Evolutionary conservation across 1,284 basidiomycete species (phyloP).

Genomic region (Cystobasidium pallidum): DNA sequence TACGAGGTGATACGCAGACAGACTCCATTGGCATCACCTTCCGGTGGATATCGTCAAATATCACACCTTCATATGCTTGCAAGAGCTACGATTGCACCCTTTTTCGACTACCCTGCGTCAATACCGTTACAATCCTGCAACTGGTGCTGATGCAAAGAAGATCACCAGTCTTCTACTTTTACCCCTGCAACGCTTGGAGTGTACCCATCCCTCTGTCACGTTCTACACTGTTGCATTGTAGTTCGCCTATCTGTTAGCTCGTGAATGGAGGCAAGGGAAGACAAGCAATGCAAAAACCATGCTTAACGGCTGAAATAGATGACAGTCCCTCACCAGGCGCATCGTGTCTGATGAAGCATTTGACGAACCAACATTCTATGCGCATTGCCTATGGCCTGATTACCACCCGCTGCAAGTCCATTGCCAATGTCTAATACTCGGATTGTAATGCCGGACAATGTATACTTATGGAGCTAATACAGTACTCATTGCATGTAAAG

Average conservation of each 20-base stretch:
- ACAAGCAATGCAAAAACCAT: conserved; percentile 8
- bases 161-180: background rate
- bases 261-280: background rate
- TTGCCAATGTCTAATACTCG: too few relatives aligned
- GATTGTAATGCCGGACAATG: too few relatives aligned
- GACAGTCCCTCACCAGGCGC: background rate
- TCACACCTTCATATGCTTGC: background rate
- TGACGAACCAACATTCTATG: too few relatives aligned
- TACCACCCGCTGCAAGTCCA: too few relatives aligned
- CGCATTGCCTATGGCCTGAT: too few relatives aligned
- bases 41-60: background rate
- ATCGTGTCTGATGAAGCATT: background rate
- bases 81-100: background rate
- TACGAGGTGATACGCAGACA: background rate
- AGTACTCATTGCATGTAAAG: too few relatives aligned
- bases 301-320: background rate
- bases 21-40: conserved; percentile 4
- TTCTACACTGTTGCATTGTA: background rate
- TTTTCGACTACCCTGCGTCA: conserved; percentile 8
- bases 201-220: background rate
- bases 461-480: too few relatives aligned
- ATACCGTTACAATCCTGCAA: background rate
- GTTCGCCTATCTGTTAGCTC: background rate
- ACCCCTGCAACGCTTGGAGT: background rate
- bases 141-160: background rate